A percentile compares a stretch with the other conserved stretches of the same genome.
These are phyloP conservation scores for Annulohypoxylon moriforme DNA, from an alignment of 495 filamentous ascomycete species.

Conservation along the genomic window DNA sequence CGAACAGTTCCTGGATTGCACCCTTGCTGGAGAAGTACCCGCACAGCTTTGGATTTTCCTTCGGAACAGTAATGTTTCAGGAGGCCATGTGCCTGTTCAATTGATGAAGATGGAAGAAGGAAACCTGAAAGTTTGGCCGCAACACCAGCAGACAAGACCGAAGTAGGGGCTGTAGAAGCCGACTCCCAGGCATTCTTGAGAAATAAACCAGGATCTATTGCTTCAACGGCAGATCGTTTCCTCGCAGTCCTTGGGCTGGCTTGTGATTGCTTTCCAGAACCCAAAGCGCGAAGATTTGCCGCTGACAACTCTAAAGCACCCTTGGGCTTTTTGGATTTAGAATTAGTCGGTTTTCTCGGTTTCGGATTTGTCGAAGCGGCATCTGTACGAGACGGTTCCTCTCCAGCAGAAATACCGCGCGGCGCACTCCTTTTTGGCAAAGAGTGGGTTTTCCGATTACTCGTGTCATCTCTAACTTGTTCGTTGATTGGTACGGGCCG, in stretches of 20 bases:
- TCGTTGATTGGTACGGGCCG: too few relatives aligned
- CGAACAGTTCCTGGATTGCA: not conserved
- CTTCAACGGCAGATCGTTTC: not conserved
- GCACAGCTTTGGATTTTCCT: not conserved
- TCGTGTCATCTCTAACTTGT: not conserved
- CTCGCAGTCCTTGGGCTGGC: not conserved
- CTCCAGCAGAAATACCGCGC: too few relatives aligned
- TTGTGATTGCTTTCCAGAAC: not conserved
- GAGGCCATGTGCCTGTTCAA: not conserved
- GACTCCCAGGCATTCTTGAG: not conserved
- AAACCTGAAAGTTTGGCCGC: not conserved
- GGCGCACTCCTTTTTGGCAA: not conserved
- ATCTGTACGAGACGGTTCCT: not conserved
- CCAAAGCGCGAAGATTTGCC: not conserved
- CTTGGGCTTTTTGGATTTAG: not conserved
- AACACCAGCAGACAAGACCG: not conserved
- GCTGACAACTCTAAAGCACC: not conserved
- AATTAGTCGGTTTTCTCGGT: not conserved
- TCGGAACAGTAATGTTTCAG: not conserved
- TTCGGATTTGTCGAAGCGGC: not conserved
- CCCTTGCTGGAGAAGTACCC: not conserved
- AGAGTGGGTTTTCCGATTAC: not conserved
- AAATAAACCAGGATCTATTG: not conserved
- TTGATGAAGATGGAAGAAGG: not conserved
- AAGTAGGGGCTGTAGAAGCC: not conserved